These are phyloP conservation scores for Margaritispora aquatica DNA, from an alignment of 495 filamentous ascomycete genomes.

Conservation along the genomic window DNA sequence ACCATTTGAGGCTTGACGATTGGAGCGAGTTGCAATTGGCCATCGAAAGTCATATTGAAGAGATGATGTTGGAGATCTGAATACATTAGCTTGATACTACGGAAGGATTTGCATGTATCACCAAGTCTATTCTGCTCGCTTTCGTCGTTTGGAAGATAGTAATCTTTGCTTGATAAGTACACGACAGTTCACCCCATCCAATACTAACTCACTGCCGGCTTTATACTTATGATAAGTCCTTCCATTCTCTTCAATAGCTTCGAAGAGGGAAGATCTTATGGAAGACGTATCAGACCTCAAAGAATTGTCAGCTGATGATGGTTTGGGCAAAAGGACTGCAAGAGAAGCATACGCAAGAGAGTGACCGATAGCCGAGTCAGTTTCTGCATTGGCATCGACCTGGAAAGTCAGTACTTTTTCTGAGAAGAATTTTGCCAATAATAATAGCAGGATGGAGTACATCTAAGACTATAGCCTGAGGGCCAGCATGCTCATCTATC, in stretches of 20 bases:
- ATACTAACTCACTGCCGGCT: conserved; percentile 1
- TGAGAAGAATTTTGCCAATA: too few species aligned
- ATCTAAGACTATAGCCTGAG: too few species aligned
- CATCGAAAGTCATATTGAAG: neutral
- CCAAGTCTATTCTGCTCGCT: conserved; percentile 4
- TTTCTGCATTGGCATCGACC: neutral
- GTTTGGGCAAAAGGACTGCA: too few species aligned
- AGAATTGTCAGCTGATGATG: neutral
- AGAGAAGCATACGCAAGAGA: neutral
- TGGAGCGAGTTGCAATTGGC: neutral
- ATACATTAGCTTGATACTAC: neutral
- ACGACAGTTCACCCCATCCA: too few species aligned
- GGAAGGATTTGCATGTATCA: neutral
- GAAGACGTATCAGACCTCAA: neutral
- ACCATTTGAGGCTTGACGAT: neutral
- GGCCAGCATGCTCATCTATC: too few species aligned
- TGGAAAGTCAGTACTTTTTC: too few species aligned
- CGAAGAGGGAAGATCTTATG: neutral
- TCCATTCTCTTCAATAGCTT: conserved; percentile 6
- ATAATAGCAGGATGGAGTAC: too few species aligned
- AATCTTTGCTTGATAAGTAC: neutral
- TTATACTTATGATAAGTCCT: conserved; percentile 7
- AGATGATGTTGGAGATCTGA: conserved; percentile 5
- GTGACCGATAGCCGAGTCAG: neutral
- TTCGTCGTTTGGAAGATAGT: neutral